phyloP scores from a whole-genome alignment of 768 basidiomycete genomes.

The Hypholoma sublateritium region DNA sequence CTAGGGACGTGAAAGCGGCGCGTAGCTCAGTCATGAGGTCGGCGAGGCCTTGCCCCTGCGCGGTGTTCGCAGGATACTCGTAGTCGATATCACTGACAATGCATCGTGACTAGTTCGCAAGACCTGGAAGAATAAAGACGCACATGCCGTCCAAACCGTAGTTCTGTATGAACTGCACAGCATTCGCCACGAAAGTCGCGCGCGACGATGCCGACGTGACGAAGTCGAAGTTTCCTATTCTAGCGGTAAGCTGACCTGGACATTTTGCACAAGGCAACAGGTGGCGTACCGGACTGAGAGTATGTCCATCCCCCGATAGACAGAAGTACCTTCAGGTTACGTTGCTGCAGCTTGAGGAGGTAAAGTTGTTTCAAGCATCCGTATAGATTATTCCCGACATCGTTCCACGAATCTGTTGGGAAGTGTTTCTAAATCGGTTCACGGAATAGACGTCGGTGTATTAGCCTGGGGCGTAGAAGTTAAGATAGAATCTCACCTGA shows the following conservation, averaged over 20 bases:
- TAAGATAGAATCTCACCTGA: slow-evolving; percentile 36
- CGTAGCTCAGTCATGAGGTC: slow-evolving; percentile 63
- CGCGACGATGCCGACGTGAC: slow-evolving; percentile 51
- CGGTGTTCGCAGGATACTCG: slow-evolving; percentile 65
- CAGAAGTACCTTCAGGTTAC: slow-evolving; percentile 52
- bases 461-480: not conserved
- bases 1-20: slow-evolving; percentile 58
- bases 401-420: slow-evolving; percentile 71
- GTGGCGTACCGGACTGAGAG: slow-evolving; percentile 49
- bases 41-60: slow-evolving; percentile 66
- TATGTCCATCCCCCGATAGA: slow-evolving; percentile 70
- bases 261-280: not conserved
- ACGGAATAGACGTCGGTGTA: slow-evolving; percentile 10
- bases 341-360: slow-evolving; percentile 58
- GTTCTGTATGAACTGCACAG: slow-evolving; percentile 66
- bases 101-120: slow-evolving; percentile 1
- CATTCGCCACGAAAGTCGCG: slow-evolving; percentile 56
- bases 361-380: slow-evolving; percentile 78
- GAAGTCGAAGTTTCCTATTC: slow-evolving; percentile 62
- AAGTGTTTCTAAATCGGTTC: slow-evolving; percentile 57
- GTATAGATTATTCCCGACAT: slow-evolving; percentile 76
- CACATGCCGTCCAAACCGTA: slow-evolving; percentile 83
- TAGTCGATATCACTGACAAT: slow-evolving; percentile 66
- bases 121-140: slow-evolving; percentile 17
- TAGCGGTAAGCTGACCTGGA: not conserved